Base-by-base conservation (phyloP, 1,284 basidiomycete species). In the Flammula alnicola region DNA sequence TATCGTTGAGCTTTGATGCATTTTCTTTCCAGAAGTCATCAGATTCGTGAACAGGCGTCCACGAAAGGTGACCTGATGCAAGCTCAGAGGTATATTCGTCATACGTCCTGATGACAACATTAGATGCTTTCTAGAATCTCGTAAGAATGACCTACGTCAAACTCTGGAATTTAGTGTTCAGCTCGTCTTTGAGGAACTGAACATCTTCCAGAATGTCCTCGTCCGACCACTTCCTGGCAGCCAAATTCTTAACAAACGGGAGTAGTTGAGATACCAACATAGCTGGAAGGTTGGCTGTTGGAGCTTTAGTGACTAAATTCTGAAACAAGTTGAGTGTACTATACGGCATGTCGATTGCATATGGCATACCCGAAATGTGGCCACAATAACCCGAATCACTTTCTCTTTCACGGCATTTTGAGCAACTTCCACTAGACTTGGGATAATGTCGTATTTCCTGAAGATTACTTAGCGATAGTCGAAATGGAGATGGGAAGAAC, bases 21-120 rank as follows among this genome's bases (percentile, higher is more conserved):
- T 99, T 98, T 73, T 96, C 93, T 64, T 91, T 93, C 96, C 96
- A 99, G 72, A 99, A 99, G 44, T 94, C 86, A 51, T 98, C 96
- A 5, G 91, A 93, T 64, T 95, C 91, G 65, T 99, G 97, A 14
- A 94, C 91, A 4, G 96, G 95, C 5, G 93, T 88, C 92, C 95
- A 98, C 4, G 92, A 90, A 10, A 99, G 74, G 65, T 94, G 92
- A 1, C 95, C 95, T 1, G 91, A 93, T 22, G 85, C 76, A 14
- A 99, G 75, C 68, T 99, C 96, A 0, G 93, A 94, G 5, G 82
- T 83, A 66, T 98, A 99, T 71, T 98, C 95, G 66, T 98, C 97
- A 67, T 91, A 98, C 0, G 94, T 98, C 47, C 93, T 95, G 60
- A 19, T 22, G 16, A 26, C 11, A 33, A 10, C 9, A 44, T 20